A percentile compares a stretch with the other conserved stretches of the same genome.
phyloP scores from a whole-genome alignment of 441 rosid genomes.

The Hypseocharis bilobata region DNA sequence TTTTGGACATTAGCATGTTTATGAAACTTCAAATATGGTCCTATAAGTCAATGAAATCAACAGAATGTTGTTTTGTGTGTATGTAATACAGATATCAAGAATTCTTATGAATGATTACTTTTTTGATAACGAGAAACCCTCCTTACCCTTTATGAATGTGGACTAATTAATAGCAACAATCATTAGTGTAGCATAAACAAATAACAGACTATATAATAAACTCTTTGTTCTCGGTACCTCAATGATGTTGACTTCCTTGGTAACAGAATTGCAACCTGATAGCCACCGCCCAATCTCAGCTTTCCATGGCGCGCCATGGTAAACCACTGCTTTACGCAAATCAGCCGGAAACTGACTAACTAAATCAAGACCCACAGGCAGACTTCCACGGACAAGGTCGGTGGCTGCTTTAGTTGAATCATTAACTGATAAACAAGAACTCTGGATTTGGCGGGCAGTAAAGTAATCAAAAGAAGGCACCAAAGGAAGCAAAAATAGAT shows the following conservation, averaged over 20 bases:
- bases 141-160: not conserved
- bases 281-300: slow-evolving; percentile 81
- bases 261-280: slow-evolving; percentile 60
- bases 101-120: not conserved
- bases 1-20: not conserved
- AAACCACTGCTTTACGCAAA: slow-evolving; percentile 52
- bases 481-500: slow-evolving; percentile 58
- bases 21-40: not conserved
- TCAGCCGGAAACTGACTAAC: slow-evolving; percentile 58
- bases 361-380: slow-evolving; percentile 30
- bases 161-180: not conserved
- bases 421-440: slow-evolving; percentile 33
- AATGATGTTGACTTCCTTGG: slow-evolving; percentile 39
- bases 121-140: not conserved
- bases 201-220: too few species aligned
- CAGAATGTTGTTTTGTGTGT: not conserved
- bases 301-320: slow-evolving; percentile 80
- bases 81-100: not conserved
- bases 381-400: slow-evolving; percentile 19
- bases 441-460: slow-evolving; percentile 38
- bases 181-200: not conserved
- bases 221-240: slow-evolving; percentile 39
- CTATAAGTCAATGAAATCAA: not conserved
- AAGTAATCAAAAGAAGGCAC: slow-evolving; percentile 61
- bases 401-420: slow-evolving; percentile 33